A percentile compares a stretch with the other conserved stretches of the same genome.
These are phyloP conservation scores for Debaryomycetaceae sp. DNA, from an alignment of 1,139 yeast genomes.

Conservation along the genomic window DNA sequence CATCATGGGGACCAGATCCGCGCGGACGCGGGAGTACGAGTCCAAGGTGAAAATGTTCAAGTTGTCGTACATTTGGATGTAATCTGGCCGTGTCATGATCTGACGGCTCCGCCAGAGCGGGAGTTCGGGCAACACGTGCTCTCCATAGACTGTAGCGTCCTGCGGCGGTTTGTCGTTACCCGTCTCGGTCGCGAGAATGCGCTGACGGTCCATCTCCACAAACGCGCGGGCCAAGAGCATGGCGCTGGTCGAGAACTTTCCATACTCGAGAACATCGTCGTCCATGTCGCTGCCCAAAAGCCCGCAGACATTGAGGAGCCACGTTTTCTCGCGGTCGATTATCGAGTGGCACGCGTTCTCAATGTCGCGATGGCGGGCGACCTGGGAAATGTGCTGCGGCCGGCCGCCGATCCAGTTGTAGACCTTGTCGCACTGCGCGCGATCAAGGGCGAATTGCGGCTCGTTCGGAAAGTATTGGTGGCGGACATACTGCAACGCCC, in stretches of 20 bases:
- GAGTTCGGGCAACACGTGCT: constrained; percentile 56
- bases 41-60: constrained; percentile 73
- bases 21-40: constrained; percentile 61
- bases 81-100: constrained; percentile 78
- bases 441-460: constrained; percentile 7
- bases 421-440: constrained; percentile 38
- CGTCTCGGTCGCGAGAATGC: constrained; percentile 19
- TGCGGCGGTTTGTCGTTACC: neutral
- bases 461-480: constrained; percentile 32
- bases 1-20: constrained; percentile 86
- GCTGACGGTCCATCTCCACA: constrained; percentile 52
- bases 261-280: constrained; percentile 82
- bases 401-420: constrained; percentile 75
- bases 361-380: constrained; percentile 55
- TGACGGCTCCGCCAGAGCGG: constrained; percentile 82
- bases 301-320: constrained; percentile 81
- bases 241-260: constrained; percentile 68
- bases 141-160: constrained; percentile 11
- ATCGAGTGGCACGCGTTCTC: constrained; percentile 56
- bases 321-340: constrained; percentile 71
- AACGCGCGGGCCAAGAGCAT: constrained; percentile 66
- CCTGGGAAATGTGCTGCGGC: constrained; percentile 72
- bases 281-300: constrained; percentile 71
- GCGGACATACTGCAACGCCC: constrained; percentile 47
- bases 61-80: constrained; percentile 63